Conservation (phyloP, 441 rosid species). For the Brassica balearica region DNA sequence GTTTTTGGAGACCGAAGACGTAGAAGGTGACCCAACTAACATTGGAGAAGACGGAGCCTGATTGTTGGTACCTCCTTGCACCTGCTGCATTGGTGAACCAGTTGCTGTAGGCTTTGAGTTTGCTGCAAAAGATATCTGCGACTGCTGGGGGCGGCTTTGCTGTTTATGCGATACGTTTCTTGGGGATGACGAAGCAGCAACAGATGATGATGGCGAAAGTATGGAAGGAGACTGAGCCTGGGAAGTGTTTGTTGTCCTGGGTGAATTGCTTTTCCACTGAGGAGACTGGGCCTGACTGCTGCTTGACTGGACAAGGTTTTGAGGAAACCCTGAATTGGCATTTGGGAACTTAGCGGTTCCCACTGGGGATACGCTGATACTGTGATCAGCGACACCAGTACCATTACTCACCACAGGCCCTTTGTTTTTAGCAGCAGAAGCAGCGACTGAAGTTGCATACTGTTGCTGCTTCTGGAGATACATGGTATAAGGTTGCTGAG, state of each 20-base stretch:
- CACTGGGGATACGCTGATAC: constrained; percentile 56
- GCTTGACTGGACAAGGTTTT: constrained; percentile 74
- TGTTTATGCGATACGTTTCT: constrained; percentile 72
- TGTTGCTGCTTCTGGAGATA: constrained; percentile 79
- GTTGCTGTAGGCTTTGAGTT: constrained; percentile 74
- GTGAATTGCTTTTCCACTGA: constrained; percentile 83
- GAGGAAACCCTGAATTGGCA: constrained; percentile 64
- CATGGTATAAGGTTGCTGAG: constrained; percentile 50
- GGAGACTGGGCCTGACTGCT: constrained; percentile 69
- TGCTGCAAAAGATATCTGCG: constrained; percentile 87
- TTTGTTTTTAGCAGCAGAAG: constrained; percentile 67
- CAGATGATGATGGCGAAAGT: constrained; percentile 46
- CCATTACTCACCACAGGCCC: constrained; percentile 65
- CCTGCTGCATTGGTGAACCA: constrained; percentile 62
- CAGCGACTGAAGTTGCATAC: constrained; percentile 60
- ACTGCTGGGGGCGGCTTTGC: constrained; percentile 75
- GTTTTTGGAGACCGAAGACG: constrained; percentile 83
- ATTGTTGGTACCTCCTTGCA: constrained; percentile 51
- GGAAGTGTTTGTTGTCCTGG: constrained; percentile 54
- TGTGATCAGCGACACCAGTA: constrained; percentile 70
- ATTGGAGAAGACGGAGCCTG: constrained; percentile 71
- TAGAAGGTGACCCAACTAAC: constrained; percentile 83
- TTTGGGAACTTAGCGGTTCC: constrained; percentile 56
- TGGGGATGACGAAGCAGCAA: constrained; percentile 53
- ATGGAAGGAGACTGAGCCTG: constrained; percentile 67